A percentile compares a stretch with the other conserved stretches of the same genome.
Conservation (phyloP, 805 yeast species). For the Starmerella stigmatis region DNA sequence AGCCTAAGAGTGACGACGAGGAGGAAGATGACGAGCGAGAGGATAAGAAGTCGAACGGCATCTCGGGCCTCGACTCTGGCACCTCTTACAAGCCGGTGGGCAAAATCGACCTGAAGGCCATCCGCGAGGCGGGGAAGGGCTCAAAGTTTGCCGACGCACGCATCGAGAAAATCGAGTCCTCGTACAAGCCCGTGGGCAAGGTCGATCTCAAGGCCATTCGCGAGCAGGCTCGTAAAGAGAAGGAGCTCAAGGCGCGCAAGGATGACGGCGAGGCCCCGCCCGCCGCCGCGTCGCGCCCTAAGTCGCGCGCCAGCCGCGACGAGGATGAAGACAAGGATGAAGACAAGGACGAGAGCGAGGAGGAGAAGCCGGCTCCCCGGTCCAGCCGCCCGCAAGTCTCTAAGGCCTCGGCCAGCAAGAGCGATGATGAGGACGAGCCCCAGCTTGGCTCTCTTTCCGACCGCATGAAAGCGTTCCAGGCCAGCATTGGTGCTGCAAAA, state of each 20-base stretch:
- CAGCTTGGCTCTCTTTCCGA: slow-evolving; percentile 23
- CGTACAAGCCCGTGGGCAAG: slow-evolving; percentile 55
- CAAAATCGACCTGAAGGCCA: slow-evolving; percentile 30
- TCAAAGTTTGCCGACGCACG: slow-evolving; percentile 28
- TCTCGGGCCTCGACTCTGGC: slow-evolving; percentile 22
- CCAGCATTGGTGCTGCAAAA: slow-evolving; percentile 23
- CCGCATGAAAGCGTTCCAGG: slow-evolving; percentile 27
- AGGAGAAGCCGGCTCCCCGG: not conserved
- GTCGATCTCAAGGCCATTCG: slow-evolving; percentile 41
- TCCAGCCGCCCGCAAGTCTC: not conserved
- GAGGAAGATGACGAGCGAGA: slow-evolving; percentile 1
- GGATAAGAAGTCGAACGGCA: slow-evolving; percentile 3
- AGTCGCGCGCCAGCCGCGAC: not conserved
- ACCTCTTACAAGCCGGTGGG: slow-evolving; percentile 31
- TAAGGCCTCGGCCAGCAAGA: not conserved
- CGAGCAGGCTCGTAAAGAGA: slow-evolving; percentile 30
- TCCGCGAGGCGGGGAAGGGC: slow-evolving; percentile 26
- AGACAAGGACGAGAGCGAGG: not conserved
- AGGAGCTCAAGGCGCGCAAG: slow-evolving; percentile 18
- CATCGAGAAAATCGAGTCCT: slow-evolving; percentile 34
- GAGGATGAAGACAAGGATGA: not conserved
- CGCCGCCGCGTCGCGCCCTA: not conserved
- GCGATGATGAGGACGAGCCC: slow-evolving; percentile 23
- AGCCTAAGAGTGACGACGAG: slow-evolving; percentile 30
- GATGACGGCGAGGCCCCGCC: not conserved